Percentiles rank a stretch among this genome's conserved stretches.
Evolutionary conservation across 1,139 yeast genomes (phyloP).

Genomic region (Lizanozyma gosingica): DNA sequence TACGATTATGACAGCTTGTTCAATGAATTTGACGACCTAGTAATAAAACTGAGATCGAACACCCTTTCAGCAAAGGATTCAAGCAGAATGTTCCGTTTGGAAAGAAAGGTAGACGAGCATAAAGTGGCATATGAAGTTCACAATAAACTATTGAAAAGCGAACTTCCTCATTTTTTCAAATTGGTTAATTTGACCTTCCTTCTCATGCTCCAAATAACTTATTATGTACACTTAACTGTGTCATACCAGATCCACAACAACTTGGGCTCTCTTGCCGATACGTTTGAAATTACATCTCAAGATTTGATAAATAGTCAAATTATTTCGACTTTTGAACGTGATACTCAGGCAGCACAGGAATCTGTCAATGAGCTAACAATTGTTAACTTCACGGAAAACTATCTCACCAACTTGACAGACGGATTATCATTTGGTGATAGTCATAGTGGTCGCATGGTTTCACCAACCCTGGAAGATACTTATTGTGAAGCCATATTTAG

Average conservation of each 20-base stretch:
- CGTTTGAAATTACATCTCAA: conserved; percentile 7
- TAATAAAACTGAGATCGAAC: conserved; percentile 14
- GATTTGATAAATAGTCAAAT: conserved; percentile 5
- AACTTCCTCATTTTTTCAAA: conserved; percentile 29
- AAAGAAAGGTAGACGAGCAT: conserved; percentile 22
- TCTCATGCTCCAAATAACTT: conserved; percentile 19
- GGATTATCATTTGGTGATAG: too few species aligned
- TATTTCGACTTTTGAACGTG: conserved; percentile 7
- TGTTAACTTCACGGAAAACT: conserved; percentile 15
- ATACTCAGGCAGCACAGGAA: conserved; percentile 10
- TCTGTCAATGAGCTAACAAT: conserved; percentile 14
- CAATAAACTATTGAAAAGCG: conserved; percentile 26
- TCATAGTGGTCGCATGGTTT: too few species aligned
- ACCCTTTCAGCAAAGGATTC: conserved; percentile 21
- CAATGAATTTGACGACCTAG: conserved; percentile 18
- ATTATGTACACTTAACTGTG: conserved; percentile 21
- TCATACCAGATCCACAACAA: conserved; percentile 17
- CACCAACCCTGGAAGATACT: neutral
- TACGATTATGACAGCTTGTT: conserved; percentile 27
- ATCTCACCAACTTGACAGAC: conserved; percentile 8
- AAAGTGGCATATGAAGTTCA: conserved; percentile 19
- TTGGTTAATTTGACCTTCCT: conserved; percentile 17
- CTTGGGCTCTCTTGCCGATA: conserved; percentile 10
- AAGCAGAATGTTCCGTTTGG: conserved; percentile 15
- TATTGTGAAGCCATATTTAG: conserved; percentile 25